These are phyloP conservation scores for Pulveroboletus frians DNA, from an alignment of 768 basidiomycete species.

Conservation along the genomic window DNA sequence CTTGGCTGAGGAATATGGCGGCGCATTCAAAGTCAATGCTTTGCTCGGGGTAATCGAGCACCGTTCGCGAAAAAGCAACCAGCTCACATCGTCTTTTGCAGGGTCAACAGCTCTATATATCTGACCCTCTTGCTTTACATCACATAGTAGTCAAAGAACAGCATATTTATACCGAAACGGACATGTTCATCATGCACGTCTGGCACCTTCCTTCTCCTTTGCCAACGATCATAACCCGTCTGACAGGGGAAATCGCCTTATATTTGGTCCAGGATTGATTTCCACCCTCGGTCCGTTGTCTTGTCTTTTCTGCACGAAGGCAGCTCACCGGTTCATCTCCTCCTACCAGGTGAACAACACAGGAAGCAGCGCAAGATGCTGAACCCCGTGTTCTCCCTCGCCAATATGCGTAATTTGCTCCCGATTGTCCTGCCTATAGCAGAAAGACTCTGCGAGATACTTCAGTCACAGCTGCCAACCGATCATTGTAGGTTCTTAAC, in stretches of 20 bases:
- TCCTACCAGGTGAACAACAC: slow-evolving; percentile 24
- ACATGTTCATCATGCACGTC: slow-evolving; percentile 31
- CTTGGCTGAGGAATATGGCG: slow-evolving; percentile 31
- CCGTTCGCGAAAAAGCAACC: not conserved
- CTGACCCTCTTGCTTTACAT: slow-evolving; percentile 36
- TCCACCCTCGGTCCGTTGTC: slow-evolving; percentile 32
- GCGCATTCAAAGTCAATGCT: slow-evolving; percentile 31
- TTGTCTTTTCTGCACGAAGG: not conserved
- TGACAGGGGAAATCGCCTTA: slow-evolving; percentile 24
- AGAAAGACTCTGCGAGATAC: slow-evolving; percentile 18
- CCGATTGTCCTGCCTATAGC: slow-evolving; percentile 33
- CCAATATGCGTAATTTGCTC: slow-evolving; percentile 28
- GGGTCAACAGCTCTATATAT: slow-evolving; percentile 31
- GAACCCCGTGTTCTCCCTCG: slow-evolving; percentile 30
- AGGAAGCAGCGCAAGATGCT: slow-evolving; percentile 31
- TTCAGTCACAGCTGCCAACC: slow-evolving; percentile 18
- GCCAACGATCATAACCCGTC: not conserved
- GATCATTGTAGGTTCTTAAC: slow-evolving; percentile 18
- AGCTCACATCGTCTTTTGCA: slow-evolving; percentile 3
- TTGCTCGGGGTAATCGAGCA: slow-evolving; percentile 29
- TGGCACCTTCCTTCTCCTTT: not conserved
- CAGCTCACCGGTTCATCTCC: not conserved
- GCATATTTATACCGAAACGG: slow-evolving; percentile 34
- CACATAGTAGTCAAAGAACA: slow-evolving; percentile 36
- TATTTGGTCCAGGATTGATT: slow-evolving; percentile 36